Base-by-base conservation (phyloP, 306 rosid species). In the Hippophae rhamnoides region DNA sequence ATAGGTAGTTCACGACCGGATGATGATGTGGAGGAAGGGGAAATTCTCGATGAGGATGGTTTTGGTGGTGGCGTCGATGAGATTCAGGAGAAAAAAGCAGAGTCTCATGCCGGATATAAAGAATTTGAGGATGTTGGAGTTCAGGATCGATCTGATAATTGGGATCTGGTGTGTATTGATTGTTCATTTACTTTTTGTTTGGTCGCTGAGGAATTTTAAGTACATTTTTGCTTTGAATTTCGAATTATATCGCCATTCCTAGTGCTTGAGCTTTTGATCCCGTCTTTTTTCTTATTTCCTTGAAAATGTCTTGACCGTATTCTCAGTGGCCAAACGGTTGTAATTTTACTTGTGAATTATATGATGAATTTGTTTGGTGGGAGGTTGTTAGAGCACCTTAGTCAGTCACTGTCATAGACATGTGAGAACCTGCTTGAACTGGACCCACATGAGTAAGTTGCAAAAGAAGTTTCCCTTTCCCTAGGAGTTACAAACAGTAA, bases 1-100 rank as follows among this genome's bases (percentile, higher is more conserved):
- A 9, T 52, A 13, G 38, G 31, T 6, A 64, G 41, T 52, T 50
- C 62, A 61, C 71, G 56, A 12, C 76, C 66, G 2, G 82, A 72
- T 1, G 94, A 86, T 44, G 97, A 90, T 13, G 81, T 90, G 7
- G 97, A 90, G 77, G 97, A 90, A 72, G 97, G 97, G 61, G 97
- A 90, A 77, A 90, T 90, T 79, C 90, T 86, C 27, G 95, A 86
- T 46, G 97, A 86, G 57, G 84, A 74, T 6, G 79, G 80, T 65
- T 54, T 58, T 13, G 68, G 62, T n/a, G 79, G 71, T 27, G 59
- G 60, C 3, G 73, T 65, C 52, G 75, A 78, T 0, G 86, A 63
- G 63, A 59, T 69, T 71, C 68, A 63, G 56, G 69, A 47, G 44
- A 73, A 56, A 49, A 64, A 45, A n/a, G 54, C 56, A 48, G 77